phyloP scores from a whole-genome alignment of 2,329 filamentous ascomycete genomes.

The Hypoxylon sp. region DNA sequence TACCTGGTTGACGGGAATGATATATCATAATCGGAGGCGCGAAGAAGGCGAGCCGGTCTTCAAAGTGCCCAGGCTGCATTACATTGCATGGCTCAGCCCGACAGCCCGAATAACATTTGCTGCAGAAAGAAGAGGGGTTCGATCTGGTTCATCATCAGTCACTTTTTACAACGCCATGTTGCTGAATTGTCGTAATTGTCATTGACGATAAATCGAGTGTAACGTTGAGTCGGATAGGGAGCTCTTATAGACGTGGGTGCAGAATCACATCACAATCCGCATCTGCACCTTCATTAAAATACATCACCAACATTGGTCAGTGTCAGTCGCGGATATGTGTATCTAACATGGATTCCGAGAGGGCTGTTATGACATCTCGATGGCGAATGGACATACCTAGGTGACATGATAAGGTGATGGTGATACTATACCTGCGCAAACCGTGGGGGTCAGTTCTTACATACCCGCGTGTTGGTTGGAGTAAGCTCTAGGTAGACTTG shows the following conservation, averaged over 20 bases:
- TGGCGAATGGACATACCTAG: not conserved
- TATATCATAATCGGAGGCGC: slow-evolving; percentile 30
- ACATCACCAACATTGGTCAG: not conserved
- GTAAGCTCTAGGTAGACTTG: slow-evolving; percentile 14
- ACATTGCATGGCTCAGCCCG: slow-evolving; percentile 27
- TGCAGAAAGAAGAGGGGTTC: slow-evolving; percentile 8
- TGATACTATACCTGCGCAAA: slow-evolving; percentile 26
- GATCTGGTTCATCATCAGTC: not conserved
- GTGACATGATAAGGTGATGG: slow-evolving; percentile 24
- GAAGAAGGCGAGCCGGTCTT: slow-evolving; percentile 7
- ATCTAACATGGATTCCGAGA: slow-evolving; percentile 16
- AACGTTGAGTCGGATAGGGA: not conserved
- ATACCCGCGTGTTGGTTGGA: not conserved
- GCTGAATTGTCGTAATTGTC: not conserved
- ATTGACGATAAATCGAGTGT: not conserved
- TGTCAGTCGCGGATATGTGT: not conserved
- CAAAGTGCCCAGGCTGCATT: slow-evolving; percentile 19
- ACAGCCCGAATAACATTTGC: slow-evolving; percentile 17
- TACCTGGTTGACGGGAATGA: slow-evolving; percentile 40
- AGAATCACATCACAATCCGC: not conserved
- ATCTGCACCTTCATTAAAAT: slow-evolving; percentile 3
- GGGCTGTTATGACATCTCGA: slow-evolving; percentile 10
- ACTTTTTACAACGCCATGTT: not conserved
- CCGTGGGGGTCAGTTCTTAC: slow-evolving; percentile 31
- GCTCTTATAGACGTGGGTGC: slow-evolving; percentile 1